These are phyloP conservation scores for Aspergillus pseudoterreus DNA, from an alignment of 2,329 filamentous ascomycete species.

Conservation along the genomic window DNA sequence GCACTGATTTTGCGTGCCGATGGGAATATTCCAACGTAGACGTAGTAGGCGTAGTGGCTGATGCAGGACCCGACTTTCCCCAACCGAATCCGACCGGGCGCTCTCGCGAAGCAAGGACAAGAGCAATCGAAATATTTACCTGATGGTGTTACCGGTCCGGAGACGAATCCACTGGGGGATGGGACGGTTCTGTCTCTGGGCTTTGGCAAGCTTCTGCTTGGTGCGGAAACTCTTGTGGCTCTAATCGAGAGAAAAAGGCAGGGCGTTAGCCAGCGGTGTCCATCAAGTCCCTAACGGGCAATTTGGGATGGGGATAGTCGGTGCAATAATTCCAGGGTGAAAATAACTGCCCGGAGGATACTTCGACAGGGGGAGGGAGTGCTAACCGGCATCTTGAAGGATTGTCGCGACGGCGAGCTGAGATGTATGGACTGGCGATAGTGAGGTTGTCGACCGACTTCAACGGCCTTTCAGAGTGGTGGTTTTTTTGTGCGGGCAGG, in stretches of 20 bases:
- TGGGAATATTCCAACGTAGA: not conserved
- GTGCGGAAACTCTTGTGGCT: conserved; percentile 99
- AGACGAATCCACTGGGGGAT: conserved; percentile 99
- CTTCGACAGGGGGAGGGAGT: conserved; percentile 3
- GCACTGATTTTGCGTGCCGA: too few species aligned
- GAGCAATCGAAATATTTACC: conserved; percentile 61
- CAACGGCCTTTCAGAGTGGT: conserved; percentile 22
- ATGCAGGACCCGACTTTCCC: not conserved
- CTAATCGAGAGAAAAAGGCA: conserved; percentile 46
- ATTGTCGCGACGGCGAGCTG: conserved; percentile 41
- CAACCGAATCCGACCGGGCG: not conserved
- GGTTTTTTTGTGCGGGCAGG: conserved; percentile 40
- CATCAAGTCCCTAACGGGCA: not conserved
- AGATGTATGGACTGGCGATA: conserved; percentile 29
- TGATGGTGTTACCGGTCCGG: conserved; percentile 97
- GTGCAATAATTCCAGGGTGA: too few species aligned
- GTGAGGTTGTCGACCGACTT: conserved; percentile 34
- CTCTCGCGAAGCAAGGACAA: not conserved
- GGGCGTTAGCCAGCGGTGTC: conserved; percentile 8
- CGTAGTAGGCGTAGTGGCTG: not conserved
- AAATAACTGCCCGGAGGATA: too few species aligned
- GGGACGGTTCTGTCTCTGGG: conserved; percentile 99
- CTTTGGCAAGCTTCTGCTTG: conserved; percentile 99
- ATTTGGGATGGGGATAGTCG: too few species aligned
- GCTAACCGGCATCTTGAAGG: conserved; percentile 56